Evolutionary conservation across 1,284 basidiomycete species (phyloP).

Genomic region (Psilocybe mexicana): DNA sequence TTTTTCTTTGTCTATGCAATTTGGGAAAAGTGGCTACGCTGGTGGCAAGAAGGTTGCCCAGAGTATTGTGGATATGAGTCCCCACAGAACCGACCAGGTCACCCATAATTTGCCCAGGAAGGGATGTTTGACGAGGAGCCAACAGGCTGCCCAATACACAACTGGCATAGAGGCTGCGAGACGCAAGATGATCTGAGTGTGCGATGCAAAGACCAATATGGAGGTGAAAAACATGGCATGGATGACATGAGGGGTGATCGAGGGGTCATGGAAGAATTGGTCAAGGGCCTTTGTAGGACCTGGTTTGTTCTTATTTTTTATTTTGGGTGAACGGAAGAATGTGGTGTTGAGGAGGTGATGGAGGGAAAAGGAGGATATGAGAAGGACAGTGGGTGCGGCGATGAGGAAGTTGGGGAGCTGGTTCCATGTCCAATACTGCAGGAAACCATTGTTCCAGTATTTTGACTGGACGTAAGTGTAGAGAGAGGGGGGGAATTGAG

Average conservation of each 20-base stretch:
- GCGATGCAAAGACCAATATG: slow-evolving; percentile 77
- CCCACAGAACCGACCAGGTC: slow-evolving; percentile 79
- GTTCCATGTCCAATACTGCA: slow-evolving; percentile 82
- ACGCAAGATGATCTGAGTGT: slow-evolving; percentile 90
- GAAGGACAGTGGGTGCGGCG: slow-evolving; percentile 67
- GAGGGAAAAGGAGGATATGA: slow-evolving; percentile 48
- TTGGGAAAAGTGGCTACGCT: slow-evolving; percentile 48
- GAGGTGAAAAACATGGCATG: slow-evolving; percentile 63
- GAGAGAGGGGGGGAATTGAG: slow-evolving; percentile 57
- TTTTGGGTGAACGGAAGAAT: neutral
- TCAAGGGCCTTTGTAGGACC: neutral
- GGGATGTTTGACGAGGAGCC: slow-evolving; percentile 53
- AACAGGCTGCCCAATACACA: slow-evolving; percentile 83
- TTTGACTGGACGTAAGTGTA: slow-evolving; percentile 83
- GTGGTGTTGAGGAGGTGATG: slow-evolving; percentile 33
- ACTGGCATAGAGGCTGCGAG: slow-evolving; percentile 77
- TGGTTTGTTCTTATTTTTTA: neutral
- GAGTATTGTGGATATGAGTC: slow-evolving; percentile 67
- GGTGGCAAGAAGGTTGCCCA: slow-evolving; percentile 92
- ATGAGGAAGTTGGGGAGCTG: slow-evolving; percentile 91
- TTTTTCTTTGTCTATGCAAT: no score
- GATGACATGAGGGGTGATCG: slow-evolving; percentile 65
- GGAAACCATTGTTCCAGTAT: slow-evolving; percentile 89
- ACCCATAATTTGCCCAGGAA: slow-evolving; percentile 59
- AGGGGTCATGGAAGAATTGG: slow-evolving; percentile 31